phyloP scores from a whole-genome alignment of 1,139 yeast genomes.

The Diutina sp. region DNA sequence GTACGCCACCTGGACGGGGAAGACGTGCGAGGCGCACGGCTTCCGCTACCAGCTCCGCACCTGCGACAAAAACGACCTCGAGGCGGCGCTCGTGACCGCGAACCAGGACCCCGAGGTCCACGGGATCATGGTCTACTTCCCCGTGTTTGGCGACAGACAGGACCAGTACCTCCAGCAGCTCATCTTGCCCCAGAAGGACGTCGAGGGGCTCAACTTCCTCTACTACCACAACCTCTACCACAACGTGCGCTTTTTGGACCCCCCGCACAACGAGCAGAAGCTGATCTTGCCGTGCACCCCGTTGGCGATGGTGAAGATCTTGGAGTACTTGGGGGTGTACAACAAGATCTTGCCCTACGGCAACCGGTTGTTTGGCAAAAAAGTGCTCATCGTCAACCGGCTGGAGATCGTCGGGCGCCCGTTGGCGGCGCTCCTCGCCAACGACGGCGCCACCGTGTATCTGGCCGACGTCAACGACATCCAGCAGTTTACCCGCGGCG shows the following conservation, averaged over 20 bases:
- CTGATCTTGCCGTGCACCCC: conserved; percentile 95
- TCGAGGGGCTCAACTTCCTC: conserved; percentile 85
- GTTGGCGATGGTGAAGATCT: conserved; percentile 81
- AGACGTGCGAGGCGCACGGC: conserved; percentile 78
- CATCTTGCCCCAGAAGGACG: conserved; percentile 78
- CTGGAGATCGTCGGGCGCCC: conserved; percentile 97
- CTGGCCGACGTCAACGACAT: conserved; percentile 81
- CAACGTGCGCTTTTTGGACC: conserved; percentile 74
- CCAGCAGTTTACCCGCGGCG: conserved; percentile 90
- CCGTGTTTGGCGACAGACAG: conserved; percentile 90
- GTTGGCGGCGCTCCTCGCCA: conserved; percentile 86
- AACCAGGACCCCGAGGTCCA: conserved; percentile 65
- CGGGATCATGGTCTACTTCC: conserved; percentile 97
- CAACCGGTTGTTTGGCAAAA: conserved; percentile 84
- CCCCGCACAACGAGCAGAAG: conserved; percentile 51
- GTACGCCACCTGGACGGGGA: conserved; percentile 95
- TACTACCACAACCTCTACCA: conserved; percentile 93
- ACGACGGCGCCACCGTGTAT: conserved; percentile 94
- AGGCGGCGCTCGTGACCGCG: conserved; percentile 71
- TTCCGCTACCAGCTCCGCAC: conserved; percentile 68
- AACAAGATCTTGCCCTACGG: conserved; percentile 76
- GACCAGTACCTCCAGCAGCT: conserved; percentile 93
- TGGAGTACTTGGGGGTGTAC: conserved; percentile 83
- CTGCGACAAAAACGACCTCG: conserved; percentile 71
- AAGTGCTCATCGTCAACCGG: conserved; percentile 79